These are phyloP conservation scores for Emergomyces pasteurianus DNA, from an alignment of 2,329 filamentous ascomycete genomes.

Conservation along the genomic window DNA sequence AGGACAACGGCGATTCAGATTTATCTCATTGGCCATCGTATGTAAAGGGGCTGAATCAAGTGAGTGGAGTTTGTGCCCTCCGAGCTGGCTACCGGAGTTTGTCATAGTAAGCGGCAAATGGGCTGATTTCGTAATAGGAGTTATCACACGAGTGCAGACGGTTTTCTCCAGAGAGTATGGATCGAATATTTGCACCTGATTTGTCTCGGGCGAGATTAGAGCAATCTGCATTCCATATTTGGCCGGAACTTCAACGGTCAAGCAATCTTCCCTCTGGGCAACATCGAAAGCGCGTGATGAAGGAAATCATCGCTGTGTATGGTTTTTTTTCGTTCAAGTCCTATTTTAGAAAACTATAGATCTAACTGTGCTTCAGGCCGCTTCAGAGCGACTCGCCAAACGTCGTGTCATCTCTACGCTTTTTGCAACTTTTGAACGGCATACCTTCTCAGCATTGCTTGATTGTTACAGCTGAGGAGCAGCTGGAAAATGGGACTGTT, in stretches of 20 bases:
- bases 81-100: background rate
- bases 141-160: conserved; percentile 1
- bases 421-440: background rate
- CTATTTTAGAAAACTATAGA: background rate
- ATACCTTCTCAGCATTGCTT: background rate
- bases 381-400: background rate
- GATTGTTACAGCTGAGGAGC: conserved; percentile 1
- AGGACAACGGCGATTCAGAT: background rate
- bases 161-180: background rate
- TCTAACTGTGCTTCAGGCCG: background rate
- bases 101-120: background rate
- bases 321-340: background rate
- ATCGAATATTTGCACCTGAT: conserved; percentile 1
- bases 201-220: conserved; percentile 1
- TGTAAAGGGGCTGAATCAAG: background rate
- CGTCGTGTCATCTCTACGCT: background rate
- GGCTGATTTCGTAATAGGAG: conserved; percentile 1
- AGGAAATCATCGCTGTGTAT: background rate
- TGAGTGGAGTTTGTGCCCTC: background rate
- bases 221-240: conserved; percentile 1
- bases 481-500: background rate
- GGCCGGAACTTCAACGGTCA: background rate
- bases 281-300: background rate
- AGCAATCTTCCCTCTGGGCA: conserved; percentile 2
- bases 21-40: conserved; percentile 2